Conservation (phyloP, 495 filamentous ascomycete species). For the Monascus purpureus region DNA sequence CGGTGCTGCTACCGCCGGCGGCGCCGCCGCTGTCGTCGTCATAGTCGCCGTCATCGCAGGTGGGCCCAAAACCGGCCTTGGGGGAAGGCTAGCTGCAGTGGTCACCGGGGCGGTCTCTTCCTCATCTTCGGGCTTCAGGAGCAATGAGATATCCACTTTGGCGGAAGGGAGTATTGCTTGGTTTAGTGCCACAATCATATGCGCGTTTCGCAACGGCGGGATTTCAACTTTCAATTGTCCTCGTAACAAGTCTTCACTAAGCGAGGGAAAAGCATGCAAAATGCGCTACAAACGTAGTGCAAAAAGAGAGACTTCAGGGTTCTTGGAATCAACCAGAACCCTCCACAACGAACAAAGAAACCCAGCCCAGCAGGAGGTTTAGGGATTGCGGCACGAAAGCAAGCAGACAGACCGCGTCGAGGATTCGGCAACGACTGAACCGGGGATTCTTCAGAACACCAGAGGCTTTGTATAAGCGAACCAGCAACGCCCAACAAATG, state of each 20-base stretch:
- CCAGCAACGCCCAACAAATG: no score
- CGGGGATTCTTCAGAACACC: no score
- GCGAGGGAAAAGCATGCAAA: background rate
- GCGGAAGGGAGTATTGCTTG: slow-evolving; percentile 37
- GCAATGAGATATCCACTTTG: slow-evolving; percentile 82
- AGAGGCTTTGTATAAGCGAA: no score
- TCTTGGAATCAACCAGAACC: no score
- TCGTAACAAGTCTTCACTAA: background rate
- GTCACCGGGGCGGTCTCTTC: slow-evolving; percentile 49
- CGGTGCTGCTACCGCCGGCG: slow-evolving; percentile 20
- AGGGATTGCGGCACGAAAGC: no score
- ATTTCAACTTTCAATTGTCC: slow-evolving; percentile 1
- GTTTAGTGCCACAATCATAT: slow-evolving; percentile 40
- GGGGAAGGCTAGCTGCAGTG: slow-evolving; percentile 35
- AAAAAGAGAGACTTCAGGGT: background rate
- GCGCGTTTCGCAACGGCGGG: slow-evolving; percentile 22
- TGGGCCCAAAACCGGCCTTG: slow-evolving; percentile 35
- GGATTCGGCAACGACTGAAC: no score
- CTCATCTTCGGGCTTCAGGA: slow-evolving; percentile 69
- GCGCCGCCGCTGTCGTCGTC: no score
- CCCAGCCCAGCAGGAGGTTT: no score
- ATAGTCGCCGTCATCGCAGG: slow-evolving; percentile 18
- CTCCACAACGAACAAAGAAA: no score
- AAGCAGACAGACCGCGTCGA: no score
- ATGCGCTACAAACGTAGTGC: background rate